Evolutionary conservation across 129 eudicot species (phyloP).

Genomic region (Chrysanthemum lavandulifolium): DNA sequence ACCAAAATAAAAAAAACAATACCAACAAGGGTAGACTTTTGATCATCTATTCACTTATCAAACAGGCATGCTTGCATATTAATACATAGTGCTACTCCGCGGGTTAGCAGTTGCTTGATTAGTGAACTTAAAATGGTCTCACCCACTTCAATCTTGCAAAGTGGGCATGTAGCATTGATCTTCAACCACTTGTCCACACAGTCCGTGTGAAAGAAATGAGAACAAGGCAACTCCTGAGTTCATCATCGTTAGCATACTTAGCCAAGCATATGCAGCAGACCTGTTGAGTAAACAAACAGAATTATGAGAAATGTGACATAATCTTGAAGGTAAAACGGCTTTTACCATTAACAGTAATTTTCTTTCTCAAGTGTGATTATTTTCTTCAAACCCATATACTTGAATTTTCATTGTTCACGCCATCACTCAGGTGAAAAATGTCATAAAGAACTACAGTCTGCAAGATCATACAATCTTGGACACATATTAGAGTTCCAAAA

Average conservation of each 20-base stretch:
- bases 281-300: slow-evolving; percentile 33
- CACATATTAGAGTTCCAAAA: neutral
- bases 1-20: slow-evolving; percentile 17
- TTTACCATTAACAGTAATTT: neutral
- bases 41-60: slow-evolving; percentile 26
- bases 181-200: slow-evolving; percentile 96
- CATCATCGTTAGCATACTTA: slow-evolving; percentile 83
- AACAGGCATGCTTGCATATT: slow-evolving; percentile 19
- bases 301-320: neutral
- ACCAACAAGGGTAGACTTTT: slow-evolving; percentile 23
- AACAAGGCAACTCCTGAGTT: slow-evolving; percentile 82
- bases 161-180: slow-evolving; percentile 83
- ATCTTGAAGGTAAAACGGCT: neutral
- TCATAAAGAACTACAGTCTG: neutral
- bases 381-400: too few relatives aligned
- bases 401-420: too few relatives aligned
- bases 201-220: slow-evolving; percentile 85
- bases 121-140: slow-evolving; percentile 62
- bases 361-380: too few relatives aligned
- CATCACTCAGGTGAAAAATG: neutral
- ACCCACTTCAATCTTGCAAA: slow-evolving; percentile 92
- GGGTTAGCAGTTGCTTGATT: slow-evolving; percentile 61
- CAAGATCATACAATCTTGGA: neutral
- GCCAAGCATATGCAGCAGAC: slow-evolving; percentile 93
- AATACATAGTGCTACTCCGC: slow-evolving; percentile 43